Base-by-base conservation (phyloP, 2,329 filamentous ascomycete genomes). In the Talaromyces sp. region DNA sequence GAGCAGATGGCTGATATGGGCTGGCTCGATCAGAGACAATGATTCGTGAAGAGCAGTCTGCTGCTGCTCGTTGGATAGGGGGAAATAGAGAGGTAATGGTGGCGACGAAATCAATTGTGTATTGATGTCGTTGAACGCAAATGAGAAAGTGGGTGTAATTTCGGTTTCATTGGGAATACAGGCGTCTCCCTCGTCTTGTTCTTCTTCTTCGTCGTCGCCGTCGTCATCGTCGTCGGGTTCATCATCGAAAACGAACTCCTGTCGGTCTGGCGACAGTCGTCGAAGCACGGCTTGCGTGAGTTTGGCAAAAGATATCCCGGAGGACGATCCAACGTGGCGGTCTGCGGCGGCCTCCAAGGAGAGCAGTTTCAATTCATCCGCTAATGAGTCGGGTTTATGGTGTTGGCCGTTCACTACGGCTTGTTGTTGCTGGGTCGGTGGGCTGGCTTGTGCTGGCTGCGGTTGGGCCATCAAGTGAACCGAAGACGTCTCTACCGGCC, bases 321-420 rank as follows among this genome's bases (percentile, higher is more conserved):
- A 81, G 0, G 78, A 74, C 0, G 78, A 78, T 1, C 79, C 79
- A 4, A 81, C 66, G 63, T 81, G 76, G 3, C 77, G 71, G 40
- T 81, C 79, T 9, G 79, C 79, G 0, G 77, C 72, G 1, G 79
- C 79, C 59, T 80, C 77, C 0, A 81, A 68, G 0, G 79, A 80
- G 2, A 80, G 66, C 0, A 69, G 64, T 52, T 75, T 74, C 7
- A 79, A 70, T 65, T 77, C 77, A 21, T 40, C 35, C 2, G 37
- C 59, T 18, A 61, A 55, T 3, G 59, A 61, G 3, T 39, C 33
- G 12, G 48, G 37, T 37, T 39, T 60, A 28, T 48, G 58, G 9
- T n/a, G 56, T 2, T 23, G 56, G n/a, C 37, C 39, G 14, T 58
- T 58, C 23, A 46, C 28, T 23, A 58, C 21, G 12, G 25, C 31